These are phyloP conservation scores for Bacidia rubella DNA, from an alignment of 495 filamentous ascomycete genomes.

Conservation along the genomic window DNA sequence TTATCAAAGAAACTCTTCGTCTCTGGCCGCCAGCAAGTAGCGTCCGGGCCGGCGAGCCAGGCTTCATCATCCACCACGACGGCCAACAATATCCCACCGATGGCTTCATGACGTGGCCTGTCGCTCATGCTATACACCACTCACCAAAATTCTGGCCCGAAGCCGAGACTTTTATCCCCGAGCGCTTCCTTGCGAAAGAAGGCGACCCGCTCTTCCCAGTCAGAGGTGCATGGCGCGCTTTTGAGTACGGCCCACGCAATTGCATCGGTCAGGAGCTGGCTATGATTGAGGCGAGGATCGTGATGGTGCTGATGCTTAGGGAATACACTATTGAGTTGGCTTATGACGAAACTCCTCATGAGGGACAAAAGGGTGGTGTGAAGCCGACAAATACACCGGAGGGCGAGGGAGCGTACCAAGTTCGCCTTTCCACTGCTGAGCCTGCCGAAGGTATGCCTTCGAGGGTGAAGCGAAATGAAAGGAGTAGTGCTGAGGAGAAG, in stretches of 20 bases:
- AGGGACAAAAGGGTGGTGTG: neutral
- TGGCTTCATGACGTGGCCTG: slow-evolving; percentile 7
- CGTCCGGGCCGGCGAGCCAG: slow-evolving; percentile 8
- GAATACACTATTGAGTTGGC: slow-evolving; percentile 32
- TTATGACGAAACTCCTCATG: slow-evolving; percentile 26
- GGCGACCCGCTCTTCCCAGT: slow-evolving; percentile 13
- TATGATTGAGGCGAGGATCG: slow-evolving; percentile 32
- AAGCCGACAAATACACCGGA: neutral
- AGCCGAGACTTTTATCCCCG: slow-evolving; percentile 19
- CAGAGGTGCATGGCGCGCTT: slow-evolving; percentile 38
- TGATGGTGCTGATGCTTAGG: slow-evolving; percentile 32
- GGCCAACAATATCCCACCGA: slow-evolving; percentile 12
- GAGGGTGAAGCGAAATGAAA: neutral
- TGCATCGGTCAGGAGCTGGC: slow-evolving; percentile 44
- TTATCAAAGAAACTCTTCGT: slow-evolving; percentile 16
- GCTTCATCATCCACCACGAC: slow-evolving; percentile 5
- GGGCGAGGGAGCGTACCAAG: slow-evolving; percentile 12
- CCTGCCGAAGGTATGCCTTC: slow-evolving; percentile 5
- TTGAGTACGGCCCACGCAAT: slow-evolving; percentile 36
- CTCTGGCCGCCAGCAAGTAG: slow-evolving; percentile 13
- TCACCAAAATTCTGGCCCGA: slow-evolving; percentile 6
- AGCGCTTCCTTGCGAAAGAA: slow-evolving; percentile 14
- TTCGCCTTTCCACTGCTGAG: neutral
- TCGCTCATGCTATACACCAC: slow-evolving; percentile 9
- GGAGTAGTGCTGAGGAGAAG: neutral